Base-by-base conservation (phyloP, 768 basidiomycete genomes). In the Daedalea quercina region DNA sequence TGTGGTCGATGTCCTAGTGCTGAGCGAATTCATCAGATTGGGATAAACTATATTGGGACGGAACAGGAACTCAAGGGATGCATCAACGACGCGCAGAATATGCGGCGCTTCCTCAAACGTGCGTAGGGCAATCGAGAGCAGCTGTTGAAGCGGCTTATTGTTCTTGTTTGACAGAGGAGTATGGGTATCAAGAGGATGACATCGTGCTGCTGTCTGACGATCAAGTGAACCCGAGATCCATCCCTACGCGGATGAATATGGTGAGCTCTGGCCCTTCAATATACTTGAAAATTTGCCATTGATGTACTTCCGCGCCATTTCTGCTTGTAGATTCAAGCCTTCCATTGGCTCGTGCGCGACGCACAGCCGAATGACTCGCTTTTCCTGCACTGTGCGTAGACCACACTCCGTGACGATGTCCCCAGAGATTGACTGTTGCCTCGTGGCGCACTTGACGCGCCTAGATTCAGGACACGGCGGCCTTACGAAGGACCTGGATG, bases 381-480 rank as follows among this genome's bases (percentile, higher is more conserved):
- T 23, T 79, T 78, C 70, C 76, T 79, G 69, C 78, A 79, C 55
- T 79, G 73, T 74, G 46, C 44, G 69, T 53, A 31, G 2, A 11
- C 19, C 23, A n/a, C n/a, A 2, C 20, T 2, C 23, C 12, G n/a
- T 24, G 12, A 11, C n/a, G 19, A 11, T 47, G 6, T 9, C 11
- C 13, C 8, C 28, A 11, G 6, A 11, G 17, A 23, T 25, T 47
- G 19, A 49, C 37, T 15, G 15, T 7, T 15, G 19, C 15, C 35
- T 46, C n/a, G 23, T 4, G 11, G 44, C 37, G 20, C 44, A 44
- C 35, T 50, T 43, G 7, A n/a, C n/a, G n/a, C n/a, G n/a, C 26
- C 28, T 52, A 89, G 87, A 91, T 69, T 95, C 94, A 1, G 95
- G 94, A 0, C 94, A 97, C 61, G 95, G 96, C n/a, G 95, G 94